Evolutionary conservation across 129 eudicot species (phyloP), one percentile per base, ranked within the genome.

Genomic region (Chrysanthemum makinoi): DNA sequence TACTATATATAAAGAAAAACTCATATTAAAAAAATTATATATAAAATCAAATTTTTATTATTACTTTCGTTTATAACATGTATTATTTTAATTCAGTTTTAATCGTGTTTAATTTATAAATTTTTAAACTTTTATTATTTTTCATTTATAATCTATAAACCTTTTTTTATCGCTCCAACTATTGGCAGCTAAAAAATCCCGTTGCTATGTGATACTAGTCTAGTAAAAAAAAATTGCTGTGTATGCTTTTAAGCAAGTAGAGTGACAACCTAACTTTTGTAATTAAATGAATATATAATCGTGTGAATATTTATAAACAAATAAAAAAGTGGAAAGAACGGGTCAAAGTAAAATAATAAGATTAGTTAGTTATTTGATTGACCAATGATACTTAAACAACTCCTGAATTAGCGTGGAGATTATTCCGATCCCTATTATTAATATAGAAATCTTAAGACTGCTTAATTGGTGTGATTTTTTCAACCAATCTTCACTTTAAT

Each of bases 351-450:
- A n/a, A 62, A n/a, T 62, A 28, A n/a, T 33, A 11, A 11, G 6
- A 33, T n/a, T 33, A 26, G 66, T 62, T 13, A 8, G 7, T 64
- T 35, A 64, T 10, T 64, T 22, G 22, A 26, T 51, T 69, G 52
- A 33, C 50, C 52, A 53, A 15, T n/a, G 49, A 53, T 69, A 33
- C 64, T 69, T 55, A 17, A 70, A 13, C 75, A 39, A 54, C 20
- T 69, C 65, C 30, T 35, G 63, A 2, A 54, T 14, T 20, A 48
- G 22, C 74, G 17, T 53, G 51, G 52, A 18, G 35, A 18, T 55
- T 33, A 55, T 56, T 70, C 74, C 74, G 1, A 4, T 30, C 57
- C 65, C 26, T 10, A 2, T 44, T 3, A 18, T 22, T 18, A 30
- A 33, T 48, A 28, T 70, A 26, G 43, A 39, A 39, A 6, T 39